These are phyloP conservation scores for Naumovozyma baii DNA, from an alignment of 805 yeast genomes.

Conservation along the genomic window DNA sequence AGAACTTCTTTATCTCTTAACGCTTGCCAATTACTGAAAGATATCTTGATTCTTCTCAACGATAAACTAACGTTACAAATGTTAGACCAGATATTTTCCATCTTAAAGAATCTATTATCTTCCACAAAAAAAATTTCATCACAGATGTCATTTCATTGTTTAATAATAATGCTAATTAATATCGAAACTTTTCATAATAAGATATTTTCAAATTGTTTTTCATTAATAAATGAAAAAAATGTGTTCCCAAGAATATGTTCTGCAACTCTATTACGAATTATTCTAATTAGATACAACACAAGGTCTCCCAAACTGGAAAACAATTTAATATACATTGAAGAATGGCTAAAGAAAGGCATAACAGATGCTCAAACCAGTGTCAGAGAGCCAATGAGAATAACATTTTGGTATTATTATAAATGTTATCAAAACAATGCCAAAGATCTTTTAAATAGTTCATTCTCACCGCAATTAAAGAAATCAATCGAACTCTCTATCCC, in stretches of 20 bases:
- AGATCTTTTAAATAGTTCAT: slow-evolving; percentile 24
- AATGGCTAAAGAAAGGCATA: slow-evolving; percentile 49
- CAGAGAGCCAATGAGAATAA: slow-evolving; percentile 60
- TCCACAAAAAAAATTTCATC: slow-evolving; percentile 34
- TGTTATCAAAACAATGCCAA: slow-evolving; percentile 47
- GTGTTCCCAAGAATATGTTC: slow-evolving; percentile 61
- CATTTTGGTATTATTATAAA: slow-evolving; percentile 61
- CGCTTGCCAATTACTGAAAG: slow-evolving; percentile 72
- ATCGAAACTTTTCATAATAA: slow-evolving; percentile 42
- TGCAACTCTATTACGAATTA: slow-evolving; percentile 59
- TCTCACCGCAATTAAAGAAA: slow-evolving; percentile 32
- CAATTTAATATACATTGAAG: slow-evolving; percentile 33
- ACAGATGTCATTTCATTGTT: slow-evolving; percentile 30
- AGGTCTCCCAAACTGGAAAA: slow-evolving; percentile 30
- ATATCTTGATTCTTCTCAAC: slow-evolving; percentile 31
- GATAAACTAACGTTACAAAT: slow-evolving; percentile 24
- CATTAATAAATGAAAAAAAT: slow-evolving; percentile 58
- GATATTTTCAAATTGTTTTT: slow-evolving; percentile 39
- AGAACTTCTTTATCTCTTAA: slow-evolving; percentile 74
- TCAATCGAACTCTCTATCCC: slow-evolving; percentile 58
- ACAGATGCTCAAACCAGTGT: slow-evolving; percentile 75
- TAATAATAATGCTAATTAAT: slow-evolving; percentile 45
- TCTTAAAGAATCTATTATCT: slow-evolving; percentile 28
- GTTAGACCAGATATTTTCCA: slow-evolving; percentile 29
- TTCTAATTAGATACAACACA: slow-evolving; percentile 41